Evolutionary conservation across 179 eudicot species (phyloP).

Genomic region (Silene vulgaris): DNA sequence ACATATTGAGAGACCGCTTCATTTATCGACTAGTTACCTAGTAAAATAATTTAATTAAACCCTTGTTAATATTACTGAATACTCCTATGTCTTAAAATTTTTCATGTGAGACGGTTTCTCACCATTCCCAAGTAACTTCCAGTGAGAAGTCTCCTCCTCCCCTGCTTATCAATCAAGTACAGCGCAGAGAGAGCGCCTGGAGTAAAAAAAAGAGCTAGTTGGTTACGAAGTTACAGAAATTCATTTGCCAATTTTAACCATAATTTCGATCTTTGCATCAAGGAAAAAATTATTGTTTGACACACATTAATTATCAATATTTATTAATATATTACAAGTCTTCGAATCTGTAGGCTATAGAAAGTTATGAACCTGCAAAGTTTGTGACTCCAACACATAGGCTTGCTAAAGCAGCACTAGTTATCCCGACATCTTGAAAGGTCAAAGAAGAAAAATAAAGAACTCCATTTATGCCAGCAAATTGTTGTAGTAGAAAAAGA

Average conservation of each 20-base stretch:
- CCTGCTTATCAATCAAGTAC: slow-evolving; percentile 73
- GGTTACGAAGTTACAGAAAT: too few relatives aligned
- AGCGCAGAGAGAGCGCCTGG: slow-evolving; percentile 72
- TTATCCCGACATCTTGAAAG: slow-evolving; percentile 75
- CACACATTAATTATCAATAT: not conserved
- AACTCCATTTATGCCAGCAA: slow-evolving; percentile 85
- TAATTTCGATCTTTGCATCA: not conserved
- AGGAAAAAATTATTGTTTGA: not conserved
- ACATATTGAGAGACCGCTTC: too few relatives aligned
- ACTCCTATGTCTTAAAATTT: too few relatives aligned
- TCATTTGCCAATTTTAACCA: too few relatives aligned
- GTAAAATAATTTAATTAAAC: too few relatives aligned
- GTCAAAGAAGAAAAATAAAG: slow-evolving; percentile 81
- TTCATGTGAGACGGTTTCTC: slow-evolving; percentile 12
- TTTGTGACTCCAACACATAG: slow-evolving; percentile 66
- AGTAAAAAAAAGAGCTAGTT: slow-evolving; percentile 14
- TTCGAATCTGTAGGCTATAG: not conserved
- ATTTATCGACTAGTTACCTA: too few relatives aligned
- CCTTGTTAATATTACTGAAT: too few relatives aligned
- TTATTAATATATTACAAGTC: too few relatives aligned
- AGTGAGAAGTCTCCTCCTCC: slow-evolving; percentile 61
- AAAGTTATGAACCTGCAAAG: slow-evolving; percentile 63
- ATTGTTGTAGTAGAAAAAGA: slow-evolving; percentile 74
- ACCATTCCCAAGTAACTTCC: slow-evolving; percentile 89
- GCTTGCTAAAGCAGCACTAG: slow-evolving; percentile 68